Conservation (phyloP, 2,329 filamentous ascomycete species). For the Onygenales sp. region DNA sequence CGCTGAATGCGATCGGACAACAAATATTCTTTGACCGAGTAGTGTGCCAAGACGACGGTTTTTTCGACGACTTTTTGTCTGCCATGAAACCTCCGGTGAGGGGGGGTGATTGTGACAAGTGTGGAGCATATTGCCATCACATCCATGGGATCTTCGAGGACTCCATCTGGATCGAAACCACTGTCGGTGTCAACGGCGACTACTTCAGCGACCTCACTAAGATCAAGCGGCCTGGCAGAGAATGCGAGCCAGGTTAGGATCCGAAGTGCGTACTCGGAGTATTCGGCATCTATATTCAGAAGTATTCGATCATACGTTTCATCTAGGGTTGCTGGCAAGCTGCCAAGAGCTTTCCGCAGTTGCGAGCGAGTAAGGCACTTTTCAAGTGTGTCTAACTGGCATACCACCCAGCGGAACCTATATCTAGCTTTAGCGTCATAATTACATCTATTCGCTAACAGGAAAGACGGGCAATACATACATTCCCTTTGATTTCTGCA, state of each 20-base stretch:
- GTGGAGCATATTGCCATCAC: constrained; percentile 16
- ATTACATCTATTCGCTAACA: neutral
- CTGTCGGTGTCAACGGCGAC: constrained; percentile 17
- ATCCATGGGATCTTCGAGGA: constrained; percentile 12
- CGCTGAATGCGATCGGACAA: constrained; percentile 15
- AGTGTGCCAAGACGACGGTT: constrained; percentile 20
- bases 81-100: too few species aligned
- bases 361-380: constrained; percentile 11
- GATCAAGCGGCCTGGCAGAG: constrained; percentile 14
- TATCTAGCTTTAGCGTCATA: constrained; percentile 2
- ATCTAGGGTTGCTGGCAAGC: constrained; percentile 18
- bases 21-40: constrained; percentile 25
- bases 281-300: constrained; percentile 12
- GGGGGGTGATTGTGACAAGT: constrained; percentile 10
- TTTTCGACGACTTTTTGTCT: neutral
- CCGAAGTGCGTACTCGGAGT: constrained; percentile 14
- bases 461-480: neutral
- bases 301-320: constrained; percentile 24
- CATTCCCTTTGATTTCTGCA: constrained; percentile 1
- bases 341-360: constrained; percentile 15
- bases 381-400: constrained; percentile 15
- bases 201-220: constrained; percentile 17
- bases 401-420: constrained; percentile 23
- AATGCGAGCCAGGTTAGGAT: constrained; percentile 18
- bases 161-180: constrained; percentile 8